A percentile compares a stretch with the other conserved stretches of the same genome.
phyloP scores from a whole-genome alignment of 1,284 basidiomycete genomes.

The Cryptococcus jaspeensis region DNA sequence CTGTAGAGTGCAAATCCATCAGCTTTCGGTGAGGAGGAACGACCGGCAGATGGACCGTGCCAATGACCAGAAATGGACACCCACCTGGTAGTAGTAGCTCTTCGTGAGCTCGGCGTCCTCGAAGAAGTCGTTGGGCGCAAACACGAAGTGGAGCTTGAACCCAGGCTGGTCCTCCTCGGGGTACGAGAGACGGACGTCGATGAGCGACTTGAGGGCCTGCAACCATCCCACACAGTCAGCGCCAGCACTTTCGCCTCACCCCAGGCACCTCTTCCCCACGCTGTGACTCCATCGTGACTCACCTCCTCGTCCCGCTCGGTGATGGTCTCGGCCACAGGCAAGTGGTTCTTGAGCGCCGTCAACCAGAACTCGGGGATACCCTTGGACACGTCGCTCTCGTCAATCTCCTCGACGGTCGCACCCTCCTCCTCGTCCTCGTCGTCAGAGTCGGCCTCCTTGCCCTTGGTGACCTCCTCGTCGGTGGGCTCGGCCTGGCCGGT shows the following conservation, averaged over 20 bases:
- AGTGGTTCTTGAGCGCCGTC: conserved; percentile 89
- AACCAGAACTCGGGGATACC: conserved; percentile 98
- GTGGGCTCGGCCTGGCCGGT: conserved; percentile 74
- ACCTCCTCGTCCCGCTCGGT: conserved; percentile 85
- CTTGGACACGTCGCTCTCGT: conserved; percentile 41
- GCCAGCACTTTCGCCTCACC: neutral
- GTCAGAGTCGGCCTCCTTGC: conserved; percentile 63
- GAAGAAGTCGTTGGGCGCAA: conserved; percentile 83
- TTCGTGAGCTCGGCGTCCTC: conserved; percentile 80
- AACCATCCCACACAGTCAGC: too few relatives aligned
- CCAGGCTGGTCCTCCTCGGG: conserved; percentile 70
- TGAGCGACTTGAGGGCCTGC: conserved; percentile 61
- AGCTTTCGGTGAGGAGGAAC: neutral
- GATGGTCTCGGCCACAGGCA: conserved; percentile 82
- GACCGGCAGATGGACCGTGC: too few relatives aligned
- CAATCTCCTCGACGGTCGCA: conserved; percentile 50
- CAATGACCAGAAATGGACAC: conserved; percentile 16
- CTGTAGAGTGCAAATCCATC: conserved; percentile 21
- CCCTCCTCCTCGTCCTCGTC: conserved; percentile 55
- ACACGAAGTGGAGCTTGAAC: conserved; percentile 86
- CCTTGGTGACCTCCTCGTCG: conserved; percentile 76
- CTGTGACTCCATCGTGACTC: too few relatives aligned
- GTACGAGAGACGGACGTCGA: conserved; percentile 68
- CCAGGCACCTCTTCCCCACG: too few relatives aligned
- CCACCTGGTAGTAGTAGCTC: conserved; percentile 87